A percentile compares a stretch with the other conserved stretches of the same genome.
Conservation (phyloP, 805 yeast genomes). For the Candida hispaniensis region DNA sequence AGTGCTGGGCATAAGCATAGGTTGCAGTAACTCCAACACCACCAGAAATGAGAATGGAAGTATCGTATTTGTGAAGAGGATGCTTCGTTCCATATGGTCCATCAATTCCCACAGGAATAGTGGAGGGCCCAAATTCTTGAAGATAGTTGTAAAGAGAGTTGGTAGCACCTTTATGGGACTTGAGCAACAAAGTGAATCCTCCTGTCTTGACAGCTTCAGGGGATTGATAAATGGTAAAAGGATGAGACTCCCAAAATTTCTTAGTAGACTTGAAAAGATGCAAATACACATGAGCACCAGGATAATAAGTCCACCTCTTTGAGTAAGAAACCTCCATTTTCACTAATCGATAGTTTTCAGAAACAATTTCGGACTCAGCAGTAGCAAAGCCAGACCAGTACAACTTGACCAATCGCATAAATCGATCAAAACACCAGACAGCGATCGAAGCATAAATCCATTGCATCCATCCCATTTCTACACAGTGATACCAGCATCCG, state of each 20-base stretch:
- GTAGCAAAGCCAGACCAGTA: slow-evolving; percentile 42
- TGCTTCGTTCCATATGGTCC: slow-evolving; percentile 50
- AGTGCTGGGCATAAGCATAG: slow-evolving; percentile 34
- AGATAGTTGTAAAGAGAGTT: slow-evolving; percentile 8
- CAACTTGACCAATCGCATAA: slow-evolving; percentile 45
- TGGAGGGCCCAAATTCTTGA: not conserved
- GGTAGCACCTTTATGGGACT: slow-evolving; percentile 7
- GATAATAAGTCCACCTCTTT: slow-evolving; percentile 36
- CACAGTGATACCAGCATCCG: slow-evolving; percentile 50
- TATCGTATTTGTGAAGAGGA: slow-evolving; percentile 33
- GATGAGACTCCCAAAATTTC: slow-evolving; percentile 63
- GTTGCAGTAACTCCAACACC: slow-evolving; percentile 54
- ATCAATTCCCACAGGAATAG: slow-evolving; percentile 38
- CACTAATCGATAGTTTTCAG: slow-evolving; percentile 15
- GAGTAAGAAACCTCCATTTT: slow-evolving; percentile 8
- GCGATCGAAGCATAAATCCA: slow-evolving; percentile 45
- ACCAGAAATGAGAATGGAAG: slow-evolving; percentile 40
- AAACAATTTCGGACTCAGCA: slow-evolving; percentile 2
- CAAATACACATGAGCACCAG: slow-evolving; percentile 49
- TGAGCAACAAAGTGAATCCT: slow-evolving; percentile 5
- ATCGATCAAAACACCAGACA: slow-evolving; percentile 62
- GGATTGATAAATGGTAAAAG: slow-evolving; percentile 40
- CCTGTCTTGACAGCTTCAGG: slow-evolving; percentile 10
- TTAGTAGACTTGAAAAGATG: slow-evolving; percentile 40
- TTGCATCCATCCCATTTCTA: slow-evolving; percentile 33